phyloP scores from a whole-genome alignment of 1,139 yeast species.

The Cylindricascospora bacillispora region DNA sequence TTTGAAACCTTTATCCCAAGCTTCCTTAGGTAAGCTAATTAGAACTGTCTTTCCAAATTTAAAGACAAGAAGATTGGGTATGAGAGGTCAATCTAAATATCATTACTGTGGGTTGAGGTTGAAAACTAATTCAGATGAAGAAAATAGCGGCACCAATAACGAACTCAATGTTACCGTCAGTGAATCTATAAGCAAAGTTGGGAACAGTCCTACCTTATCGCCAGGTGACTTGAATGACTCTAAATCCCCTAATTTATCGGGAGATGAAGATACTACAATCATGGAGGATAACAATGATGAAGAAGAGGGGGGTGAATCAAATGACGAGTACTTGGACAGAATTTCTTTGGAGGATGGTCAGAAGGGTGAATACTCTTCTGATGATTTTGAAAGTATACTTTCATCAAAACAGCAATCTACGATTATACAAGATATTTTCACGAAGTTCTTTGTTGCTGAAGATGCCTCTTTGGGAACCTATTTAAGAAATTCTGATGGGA shows the following conservation, averaged over 20 bases:
- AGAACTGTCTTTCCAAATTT: slow-evolving; percentile 60
- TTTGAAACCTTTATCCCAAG: slow-evolving; percentile 71
- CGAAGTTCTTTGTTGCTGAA: neutral
- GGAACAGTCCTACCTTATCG: too few species aligned
- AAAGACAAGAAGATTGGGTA: slow-evolving; percentile 74
- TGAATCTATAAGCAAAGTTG: neutral
- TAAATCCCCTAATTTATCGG: too few species aligned
- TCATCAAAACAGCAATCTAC: neutral
- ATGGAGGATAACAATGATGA: neutral
- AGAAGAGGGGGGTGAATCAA: neutral
- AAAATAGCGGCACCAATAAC: slow-evolving; percentile 1
- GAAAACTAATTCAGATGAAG: too few species aligned
- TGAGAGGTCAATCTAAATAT: slow-evolving; percentile 79
- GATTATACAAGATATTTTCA: slow-evolving; percentile 1
- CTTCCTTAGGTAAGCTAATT: slow-evolving; percentile 77
- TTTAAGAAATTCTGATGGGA: slow-evolving; percentile 9
- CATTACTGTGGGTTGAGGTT: slow-evolving; percentile 80
- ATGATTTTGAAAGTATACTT: neutral
- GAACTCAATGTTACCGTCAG: neutral
- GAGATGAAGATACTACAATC: too few species aligned
- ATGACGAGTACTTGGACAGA: neutral
- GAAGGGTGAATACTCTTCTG: neutral
- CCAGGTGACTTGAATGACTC: too few species aligned
- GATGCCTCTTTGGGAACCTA: too few species aligned
- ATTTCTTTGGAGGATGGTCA: too few species aligned